These are phyloP conservation scores for Furcasterigmium furcatum DNA, from an alignment of 2,329 filamentous ascomycete species.

Conservation along the genomic window DNA sequence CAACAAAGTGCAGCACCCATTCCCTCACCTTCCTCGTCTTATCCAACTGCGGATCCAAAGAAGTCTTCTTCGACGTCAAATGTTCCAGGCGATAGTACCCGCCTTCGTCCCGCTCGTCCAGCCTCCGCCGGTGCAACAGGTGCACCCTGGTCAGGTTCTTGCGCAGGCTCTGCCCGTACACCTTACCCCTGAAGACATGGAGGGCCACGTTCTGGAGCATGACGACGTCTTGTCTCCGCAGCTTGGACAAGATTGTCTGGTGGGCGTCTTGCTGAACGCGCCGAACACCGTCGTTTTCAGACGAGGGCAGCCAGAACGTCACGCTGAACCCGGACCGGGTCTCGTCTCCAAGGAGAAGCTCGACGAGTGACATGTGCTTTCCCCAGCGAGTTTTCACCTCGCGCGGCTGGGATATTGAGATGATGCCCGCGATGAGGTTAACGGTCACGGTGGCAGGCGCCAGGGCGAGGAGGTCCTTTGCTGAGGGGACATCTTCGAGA, in stretches of 20 bases:
- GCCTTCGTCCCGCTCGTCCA: slow-evolving; percentile 46
- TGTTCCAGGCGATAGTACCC: slow-evolving; percentile 56
- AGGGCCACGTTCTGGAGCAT: slow-evolving; percentile 78
- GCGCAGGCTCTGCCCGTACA: slow-evolving; percentile 81
- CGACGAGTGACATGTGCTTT: slow-evolving; percentile 61
- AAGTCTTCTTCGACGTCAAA: slow-evolving; percentile 24
- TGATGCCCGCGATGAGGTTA: slow-evolving; percentile 76
- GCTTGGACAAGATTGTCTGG: slow-evolving; percentile 15
- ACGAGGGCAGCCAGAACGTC: slow-evolving; percentile 72
- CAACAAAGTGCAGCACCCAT: slow-evolving; percentile 74
- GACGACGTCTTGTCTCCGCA: slow-evolving; percentile 73
- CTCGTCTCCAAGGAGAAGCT: slow-evolving; percentile 81
- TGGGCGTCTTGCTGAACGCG: slow-evolving; percentile 21
- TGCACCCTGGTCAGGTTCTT: slow-evolving; percentile 67
- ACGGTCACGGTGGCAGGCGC: slow-evolving; percentile 78
- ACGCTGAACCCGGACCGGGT: slow-evolving; percentile 77
- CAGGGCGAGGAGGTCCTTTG: slow-evolving; percentile 62
- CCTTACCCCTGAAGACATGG: slow-evolving; percentile 68
- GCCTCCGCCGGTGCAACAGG: slow-evolving; percentile 56
- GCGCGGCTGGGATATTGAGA: slow-evolving; percentile 66
- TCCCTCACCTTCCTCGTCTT: slow-evolving; percentile 67
- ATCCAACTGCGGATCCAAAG: slow-evolving; percentile 47
- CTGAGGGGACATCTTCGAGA: slow-evolving; percentile 67
- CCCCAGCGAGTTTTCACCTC: slow-evolving; percentile 66
- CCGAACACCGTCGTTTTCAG: background rate